Percentiles rank a stretch among this genome's conserved stretches.
These are phyloP conservation scores for Volutella citrinella DNA, from an alignment of 2,329 filamentous ascomycete genomes.

Conservation along the genomic window DNA sequence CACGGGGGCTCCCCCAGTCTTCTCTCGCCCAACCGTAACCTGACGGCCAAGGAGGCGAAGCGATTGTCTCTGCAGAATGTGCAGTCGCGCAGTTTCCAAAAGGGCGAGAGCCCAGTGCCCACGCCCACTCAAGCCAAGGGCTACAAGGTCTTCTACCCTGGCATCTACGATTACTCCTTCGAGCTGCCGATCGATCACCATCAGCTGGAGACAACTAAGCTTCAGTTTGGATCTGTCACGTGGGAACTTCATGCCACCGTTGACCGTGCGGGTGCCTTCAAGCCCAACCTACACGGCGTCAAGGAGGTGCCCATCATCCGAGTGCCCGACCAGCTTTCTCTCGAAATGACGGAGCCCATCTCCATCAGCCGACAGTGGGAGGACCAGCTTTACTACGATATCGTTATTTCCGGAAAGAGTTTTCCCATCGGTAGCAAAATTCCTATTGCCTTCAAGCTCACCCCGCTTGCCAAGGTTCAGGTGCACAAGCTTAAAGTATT, in stretches of 20 bases:
- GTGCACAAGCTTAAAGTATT: slow-evolving; percentile 91
- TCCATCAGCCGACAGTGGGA: slow-evolving; percentile 94
- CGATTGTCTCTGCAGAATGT: slow-evolving; percentile 76
- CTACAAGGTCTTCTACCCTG: slow-evolving; percentile 82
- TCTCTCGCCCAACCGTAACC: slow-evolving; percentile 21
- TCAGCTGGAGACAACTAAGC: slow-evolving; percentile 82
- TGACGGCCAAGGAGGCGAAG: slow-evolving; percentile 52
- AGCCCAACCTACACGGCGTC: slow-evolving; percentile 77
- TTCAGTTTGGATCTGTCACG: slow-evolving; percentile 81
- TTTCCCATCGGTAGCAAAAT: slow-evolving; percentile 86
- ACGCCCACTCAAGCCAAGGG: slow-evolving; percentile 63
- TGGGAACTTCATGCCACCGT: slow-evolving; percentile 85
- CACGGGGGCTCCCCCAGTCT: slow-evolving; percentile 17
- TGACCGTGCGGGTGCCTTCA: slow-evolving; percentile 85
- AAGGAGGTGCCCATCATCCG: slow-evolving; percentile 84
- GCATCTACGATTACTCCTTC: slow-evolving; percentile 66
- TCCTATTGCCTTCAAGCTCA: slow-evolving; percentile 91
- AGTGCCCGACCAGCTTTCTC: slow-evolving; percentile 79
- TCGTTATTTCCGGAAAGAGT: slow-evolving; percentile 92
- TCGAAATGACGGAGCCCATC: slow-evolving; percentile 90
- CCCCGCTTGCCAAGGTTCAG: slow-evolving; percentile 87
- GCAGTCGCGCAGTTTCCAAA: slow-evolving; percentile 81
- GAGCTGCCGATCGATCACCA: slow-evolving; percentile 87
- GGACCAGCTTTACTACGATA: slow-evolving; percentile 92
- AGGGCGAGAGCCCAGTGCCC: slow-evolving; percentile 67